Base-by-base conservation (phyloP, 176 grass and related monocot species). In the Eleusine indica region DNA sequence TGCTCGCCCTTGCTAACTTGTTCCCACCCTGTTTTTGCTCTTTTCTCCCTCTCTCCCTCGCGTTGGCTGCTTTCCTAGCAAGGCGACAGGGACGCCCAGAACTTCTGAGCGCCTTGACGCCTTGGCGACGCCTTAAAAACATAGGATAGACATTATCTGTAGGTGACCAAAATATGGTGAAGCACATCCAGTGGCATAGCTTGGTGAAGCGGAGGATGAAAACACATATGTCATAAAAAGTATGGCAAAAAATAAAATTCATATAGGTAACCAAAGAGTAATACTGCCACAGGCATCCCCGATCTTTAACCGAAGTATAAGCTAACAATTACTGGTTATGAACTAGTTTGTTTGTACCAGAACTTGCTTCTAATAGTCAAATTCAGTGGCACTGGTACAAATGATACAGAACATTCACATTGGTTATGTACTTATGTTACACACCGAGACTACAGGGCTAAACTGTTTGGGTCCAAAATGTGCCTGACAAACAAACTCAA, bases 391-490 rank as follows among this genome's bases (percentile, higher is more conserved):
- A 66, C 0, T 40, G 12, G 25, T 40, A 63, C 6, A 81, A 14
- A 81, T 56, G 35, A 56, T 57, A 81, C 16, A 32, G 78, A 35
- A 54, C 48, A 69, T 56, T 56, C 5, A 80, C 13, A 41, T 80
- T 9, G 6, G 66, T 41, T 41, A 41, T 28, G 48, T 39, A 8
- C 41, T 43, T 43, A 7, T 6, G 41, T 43, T 35, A 40, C 65
- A 69, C 6, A 3, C 54, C 46, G 21, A 17, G 32, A 41, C 3
- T 0, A 56, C 40, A 43, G 16, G 32, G 15, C 46, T 11, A 48
- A 9, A 48, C 0, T 35, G 19, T 9, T n/a, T 74, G 40, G 21
- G 19, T n/a, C 12, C 0, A 43, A 25, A 57, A 30, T 70, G 8
- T 5, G 13, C 9, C 54, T 0, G 9, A 57, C 3, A 47, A 44